Conservation (phyloP, 1,284 basidiomycete species). For the Ganoderma resinaceum region DNA sequence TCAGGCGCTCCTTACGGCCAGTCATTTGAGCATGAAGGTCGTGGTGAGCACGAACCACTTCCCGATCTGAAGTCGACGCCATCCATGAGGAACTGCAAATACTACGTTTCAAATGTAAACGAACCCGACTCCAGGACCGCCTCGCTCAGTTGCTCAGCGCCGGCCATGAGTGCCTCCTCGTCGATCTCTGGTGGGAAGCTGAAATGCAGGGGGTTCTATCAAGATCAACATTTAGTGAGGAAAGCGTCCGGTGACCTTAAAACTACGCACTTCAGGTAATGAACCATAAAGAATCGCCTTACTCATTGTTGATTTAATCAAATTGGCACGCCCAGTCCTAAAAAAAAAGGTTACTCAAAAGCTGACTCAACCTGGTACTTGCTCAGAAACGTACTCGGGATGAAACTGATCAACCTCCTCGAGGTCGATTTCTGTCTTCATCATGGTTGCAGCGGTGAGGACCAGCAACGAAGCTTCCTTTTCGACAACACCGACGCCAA, state of each 20-base stretch:
- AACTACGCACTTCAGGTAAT: slow-evolving; percentile 56
- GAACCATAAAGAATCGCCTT: slow-evolving; percentile 88
- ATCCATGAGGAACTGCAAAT: not conserved
- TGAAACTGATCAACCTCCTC: slow-evolving; percentile 66
- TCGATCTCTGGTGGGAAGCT: slow-evolving; percentile 82
- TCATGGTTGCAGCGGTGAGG: slow-evolving; percentile 70
- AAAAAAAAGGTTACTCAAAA: not conserved
- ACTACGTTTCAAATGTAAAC: not conserved
- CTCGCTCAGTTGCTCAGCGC: slow-evolving; percentile 78
- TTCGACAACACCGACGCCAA: slow-evolving; percentile 68
- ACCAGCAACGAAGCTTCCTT: slow-evolving; percentile 62
- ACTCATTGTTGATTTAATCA: slow-evolving; percentile 86
- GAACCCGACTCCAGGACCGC: slow-evolving; percentile 76
- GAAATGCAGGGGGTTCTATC: slow-evolving; percentile 84
- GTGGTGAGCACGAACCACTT: slow-evolving; percentile 77
- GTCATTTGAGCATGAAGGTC: slow-evolving; percentile 86
- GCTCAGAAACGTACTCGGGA: slow-evolving; percentile 54
- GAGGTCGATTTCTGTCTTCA: slow-evolving; percentile 67
- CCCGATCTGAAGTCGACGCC: slow-evolving; percentile 55
- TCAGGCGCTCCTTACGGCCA: slow-evolving; percentile 78
- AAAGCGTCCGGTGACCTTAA: not conserved
- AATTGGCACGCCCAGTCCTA: slow-evolving; percentile 67
- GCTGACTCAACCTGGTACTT: not conserved
- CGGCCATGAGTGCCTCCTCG: slow-evolving; percentile 82
- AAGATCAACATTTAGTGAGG: not conserved